Conservation (phyloP, 352 stramenopile genomes). For the Pythium coloratum region DNA sequence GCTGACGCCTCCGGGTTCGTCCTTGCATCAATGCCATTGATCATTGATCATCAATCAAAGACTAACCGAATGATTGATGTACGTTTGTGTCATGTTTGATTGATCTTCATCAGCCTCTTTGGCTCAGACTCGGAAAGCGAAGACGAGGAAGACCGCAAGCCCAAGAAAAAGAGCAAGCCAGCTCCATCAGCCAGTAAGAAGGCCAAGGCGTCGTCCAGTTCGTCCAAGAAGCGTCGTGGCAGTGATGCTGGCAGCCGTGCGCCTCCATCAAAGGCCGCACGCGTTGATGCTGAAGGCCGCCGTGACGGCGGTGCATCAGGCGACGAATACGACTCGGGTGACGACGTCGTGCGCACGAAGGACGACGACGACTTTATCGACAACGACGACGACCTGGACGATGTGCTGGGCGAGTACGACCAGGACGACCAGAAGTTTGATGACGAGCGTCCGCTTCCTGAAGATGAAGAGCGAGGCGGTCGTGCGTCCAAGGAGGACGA, state of each 20-base stretch:
- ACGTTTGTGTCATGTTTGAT: background rate
- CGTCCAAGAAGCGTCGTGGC: conserved; percentile 18
- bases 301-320: conserved; percentile 19
- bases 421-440: conserved; percentile 74
- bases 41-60: background rate
- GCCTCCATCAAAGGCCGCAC: conserved; percentile 13
- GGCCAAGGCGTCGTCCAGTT: conserved; percentile 35
- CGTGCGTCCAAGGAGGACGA: conserved; percentile 47
- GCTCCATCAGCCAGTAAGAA: conserved; percentile 37
- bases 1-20: conserved; percentile 72
- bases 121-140: conserved; percentile 88
- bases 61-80: background rate
- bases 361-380: conserved; percentile 90
- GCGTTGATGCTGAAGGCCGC: conserved; percentile 6
- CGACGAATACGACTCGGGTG: conserved; percentile 86
- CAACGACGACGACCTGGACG: conserved; percentile 80
- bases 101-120: conserved; percentile 51
- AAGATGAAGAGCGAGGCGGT: conserved; percentile 33
- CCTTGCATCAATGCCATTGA: background rate
- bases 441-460: conserved; percentile 72
- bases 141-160: conserved; percentile 62
- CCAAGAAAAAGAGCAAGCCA: conserved; percentile 33
- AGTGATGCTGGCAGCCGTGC: background rate
- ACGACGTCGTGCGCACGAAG: conserved; percentile 69
- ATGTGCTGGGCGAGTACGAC: conserved; percentile 81